A percentile compares a stretch with the other conserved stretches of the same genome.
These are phyloP conservation scores for Spironucleus salmonicida DNA, from an alignment of 208 protist genomes.

Conservation along the genomic window DNA sequence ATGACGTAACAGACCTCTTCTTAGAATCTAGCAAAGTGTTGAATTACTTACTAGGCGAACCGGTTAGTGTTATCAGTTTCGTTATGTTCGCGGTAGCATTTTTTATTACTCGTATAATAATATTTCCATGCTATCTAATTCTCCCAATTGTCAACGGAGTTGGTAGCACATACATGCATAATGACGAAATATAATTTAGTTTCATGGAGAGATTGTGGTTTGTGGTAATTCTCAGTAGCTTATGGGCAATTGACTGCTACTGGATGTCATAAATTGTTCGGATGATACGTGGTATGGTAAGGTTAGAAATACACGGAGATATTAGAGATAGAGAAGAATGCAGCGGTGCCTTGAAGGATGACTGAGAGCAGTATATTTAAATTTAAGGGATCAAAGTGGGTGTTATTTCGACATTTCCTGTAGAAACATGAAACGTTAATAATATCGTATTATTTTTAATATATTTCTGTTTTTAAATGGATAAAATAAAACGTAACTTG, in stretches of 20 bases:
- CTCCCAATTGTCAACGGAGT: neutral
- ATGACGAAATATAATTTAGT: too few relatives aligned
- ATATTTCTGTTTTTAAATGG: too few relatives aligned
- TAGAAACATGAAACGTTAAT: too few relatives aligned
- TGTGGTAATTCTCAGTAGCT: neutral
- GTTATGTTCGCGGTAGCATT: neutral
- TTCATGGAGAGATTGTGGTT: neutral
- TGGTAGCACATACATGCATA: too few relatives aligned
- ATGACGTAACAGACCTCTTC: constrained; percentile 22
- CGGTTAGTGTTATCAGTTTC: neutral
- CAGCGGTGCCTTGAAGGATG: too few relatives aligned
- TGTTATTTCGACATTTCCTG: too few relatives aligned
- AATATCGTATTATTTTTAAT: too few relatives aligned
- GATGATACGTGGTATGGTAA: neutral
- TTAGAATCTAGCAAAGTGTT: constrained; percentile 8
- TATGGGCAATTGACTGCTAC: neutral
- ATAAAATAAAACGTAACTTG: too few relatives aligned
- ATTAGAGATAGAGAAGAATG: neutral
- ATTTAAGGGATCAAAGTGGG: too few relatives aligned
- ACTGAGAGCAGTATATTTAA: too few relatives aligned
- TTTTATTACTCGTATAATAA: neutral
- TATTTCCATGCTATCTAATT: constrained; percentile 4
- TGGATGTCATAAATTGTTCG: neutral
- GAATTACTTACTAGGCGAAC: neutral
- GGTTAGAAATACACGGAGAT: neutral